phyloP scores from a whole-genome alignment of 2,329 filamentous ascomycete species.

The Colletotrichum chlorophyti region DNA sequence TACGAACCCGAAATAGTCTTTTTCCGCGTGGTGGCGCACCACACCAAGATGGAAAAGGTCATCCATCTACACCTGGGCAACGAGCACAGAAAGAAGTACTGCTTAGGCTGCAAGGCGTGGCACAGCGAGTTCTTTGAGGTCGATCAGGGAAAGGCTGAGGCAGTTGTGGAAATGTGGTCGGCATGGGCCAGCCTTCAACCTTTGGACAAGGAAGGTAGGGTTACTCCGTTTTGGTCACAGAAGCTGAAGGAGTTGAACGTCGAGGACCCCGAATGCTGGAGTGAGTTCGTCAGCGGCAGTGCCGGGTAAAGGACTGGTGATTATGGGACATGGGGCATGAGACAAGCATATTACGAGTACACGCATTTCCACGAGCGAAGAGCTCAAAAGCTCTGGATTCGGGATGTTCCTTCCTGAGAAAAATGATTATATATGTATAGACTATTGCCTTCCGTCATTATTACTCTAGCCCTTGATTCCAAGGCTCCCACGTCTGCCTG shows the following conservation, averaged over 20 bases:
- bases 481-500: conserved; percentile 49
- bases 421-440: too few species aligned
- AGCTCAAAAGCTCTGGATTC: too few species aligned
- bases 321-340: too few species aligned
- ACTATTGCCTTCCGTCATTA: too few species aligned
- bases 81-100: conserved; percentile 35
- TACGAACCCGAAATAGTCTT: conserved; percentile 33
- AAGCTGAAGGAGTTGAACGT: neutral
- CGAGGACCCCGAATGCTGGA: conserved; percentile 3
- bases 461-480: conserved; percentile 41
- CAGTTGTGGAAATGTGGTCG: conserved; percentile 34
- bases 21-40: conserved; percentile 27
- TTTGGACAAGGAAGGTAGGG: conserved; percentile 34
- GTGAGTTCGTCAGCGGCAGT: neutral
- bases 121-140: conserved; percentile 40
- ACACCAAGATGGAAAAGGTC: conserved; percentile 37
- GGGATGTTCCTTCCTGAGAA: neutral
- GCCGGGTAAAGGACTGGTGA: neutral
- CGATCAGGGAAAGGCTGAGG: conserved; percentile 22
- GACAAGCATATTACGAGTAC: too few species aligned
- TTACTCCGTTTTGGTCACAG: conserved; percentile 33
- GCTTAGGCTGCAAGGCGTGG: conserved; percentile 30
- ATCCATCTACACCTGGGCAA: conserved; percentile 37
- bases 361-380: too few species aligned
- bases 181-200: conserved; percentile 36